Evolutionary conservation across 2,329 filamentous ascomycete species (phyloP), one percentile per base, ranked within the genome.

Genomic region (Colletotrichum sp.): DNA sequence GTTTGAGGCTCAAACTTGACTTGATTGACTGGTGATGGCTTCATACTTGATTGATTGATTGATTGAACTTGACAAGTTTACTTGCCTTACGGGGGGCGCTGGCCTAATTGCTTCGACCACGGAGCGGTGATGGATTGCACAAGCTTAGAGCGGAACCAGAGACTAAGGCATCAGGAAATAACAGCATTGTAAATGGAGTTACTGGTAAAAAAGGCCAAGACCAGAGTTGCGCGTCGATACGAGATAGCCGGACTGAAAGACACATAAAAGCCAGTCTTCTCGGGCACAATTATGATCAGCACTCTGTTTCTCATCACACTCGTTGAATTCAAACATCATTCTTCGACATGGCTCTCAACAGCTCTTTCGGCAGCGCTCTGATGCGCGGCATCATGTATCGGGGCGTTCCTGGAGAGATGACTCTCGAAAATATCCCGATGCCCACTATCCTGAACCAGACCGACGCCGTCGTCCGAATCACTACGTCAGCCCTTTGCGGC

Each of bases 381-480:
- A 64, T 71, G 36, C 68, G 38, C 18, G 59, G 58, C n/a, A 38
- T 71, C 26, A 14, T 52, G 59, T 84, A 56, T 3, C 10, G 83
- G 26, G 82, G 82, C 69, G 67, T 24, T 8, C 28, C 24, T 12
- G 38, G 26, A 2, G 62, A 75, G 5, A 70, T 79, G 10, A 38
- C 73, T 13, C 77, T 80, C 30, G 58, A 69, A n/a, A 43, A 67
- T 16, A 66, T 80, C 14, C 73, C 78, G 8, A 71, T 13, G 21
- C 21, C 21, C 3, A 24, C 21, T 24, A 24, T 24, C 2, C 3
- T 24, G 21, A 24, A 24, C 21, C 21, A 24, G 21, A 24, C 21
- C 3, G 21, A 24, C 21, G 21, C 21, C 21, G 21, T 24, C 21
- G 21, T 24, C 21, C 3, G 21, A 24, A 24, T 24, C 21, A 24